These are phyloP conservation scores for Trematosphaeria pertusa DNA, from an alignment of 2,329 filamentous ascomycete genomes.

Conservation along the genomic window DNA sequence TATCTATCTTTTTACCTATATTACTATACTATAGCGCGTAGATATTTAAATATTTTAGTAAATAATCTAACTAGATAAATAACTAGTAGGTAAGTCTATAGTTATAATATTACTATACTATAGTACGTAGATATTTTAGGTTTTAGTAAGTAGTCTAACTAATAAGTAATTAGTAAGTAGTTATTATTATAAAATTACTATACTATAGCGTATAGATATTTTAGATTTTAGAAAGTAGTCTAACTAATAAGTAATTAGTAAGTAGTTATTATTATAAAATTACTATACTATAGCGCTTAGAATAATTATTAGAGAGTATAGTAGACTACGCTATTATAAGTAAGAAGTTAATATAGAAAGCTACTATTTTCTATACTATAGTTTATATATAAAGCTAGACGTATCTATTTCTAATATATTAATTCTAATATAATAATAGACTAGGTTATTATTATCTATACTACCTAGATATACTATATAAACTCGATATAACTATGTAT, in stretches of 20 bases:
- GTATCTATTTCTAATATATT: no score
- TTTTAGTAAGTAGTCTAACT: background rate
- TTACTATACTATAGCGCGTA: no score
- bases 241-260: background rate
- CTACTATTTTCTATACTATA: no score
- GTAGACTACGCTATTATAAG: no score
- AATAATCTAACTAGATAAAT: background rate
- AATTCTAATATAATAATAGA: no score
- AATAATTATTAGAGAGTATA: background rate
- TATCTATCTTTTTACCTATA: no score
- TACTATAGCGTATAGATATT: background rate
- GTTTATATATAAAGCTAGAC: background rate
- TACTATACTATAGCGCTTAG: background rate
- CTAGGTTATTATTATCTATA: no score
- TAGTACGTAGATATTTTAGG: background rate
- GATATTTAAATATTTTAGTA: background rate
- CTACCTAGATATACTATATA: no score
- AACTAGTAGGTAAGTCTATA: background rate
- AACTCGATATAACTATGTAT: no score
- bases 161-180: background rate
- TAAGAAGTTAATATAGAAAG: no score
- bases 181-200: background rate
- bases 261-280: background rate
- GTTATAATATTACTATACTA: background rate
- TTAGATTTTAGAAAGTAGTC: background rate